Base-by-base conservation (phyloP, 2,329 filamentous ascomycete species). In the Neopestalotiopsis sp. region DNA sequence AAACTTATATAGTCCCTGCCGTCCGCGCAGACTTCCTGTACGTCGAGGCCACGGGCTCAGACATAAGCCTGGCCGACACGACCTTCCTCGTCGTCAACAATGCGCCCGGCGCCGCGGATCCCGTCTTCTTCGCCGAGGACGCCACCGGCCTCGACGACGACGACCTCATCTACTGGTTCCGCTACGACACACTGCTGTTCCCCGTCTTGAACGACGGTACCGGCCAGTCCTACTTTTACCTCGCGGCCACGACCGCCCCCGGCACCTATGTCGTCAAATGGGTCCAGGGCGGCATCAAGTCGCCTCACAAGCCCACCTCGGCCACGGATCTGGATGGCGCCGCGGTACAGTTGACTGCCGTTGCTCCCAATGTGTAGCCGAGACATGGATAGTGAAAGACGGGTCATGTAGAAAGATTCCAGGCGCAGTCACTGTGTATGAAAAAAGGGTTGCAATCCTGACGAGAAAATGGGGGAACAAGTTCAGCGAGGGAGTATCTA, bases 21-120 rank as follows among this genome's bases (percentile, higher is more conserved):
- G 49, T 58, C 38, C 67, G 68, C 24, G 40, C 59, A 57, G 66
- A 68, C 70, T 68, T 71, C 65, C 66, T 74, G 38, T 70, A 70
- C 67, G 69, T 73, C 61, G 59, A 28, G 14, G 65, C 62, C 49
- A 40, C 67, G 12, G 5, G 40, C 24, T 13, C 32, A 17, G 61
- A 40, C 38, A 53, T 24, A 3, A 28, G 30, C 10, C 57, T 72
- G 30, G 67, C 71, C 4, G 45, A 70, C 53, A 68, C 71, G 14
- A 73, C 70, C 38, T 75, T 75, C 68, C 70, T 75, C 14, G 69
- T 67, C 34, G 63, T 70, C 67, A 71, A 72, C 68, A 66, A 69
- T 61, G 57, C 14, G 3, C 57, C 70, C 17, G 65, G 42, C 32
- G 68, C 73, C 45, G 5, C 32, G 30, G 67, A 68, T 14, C 64